phyloP scores from a whole-genome alignment of 2,329 filamentous ascomycete species.

The Fusarium burgessii region DNA sequence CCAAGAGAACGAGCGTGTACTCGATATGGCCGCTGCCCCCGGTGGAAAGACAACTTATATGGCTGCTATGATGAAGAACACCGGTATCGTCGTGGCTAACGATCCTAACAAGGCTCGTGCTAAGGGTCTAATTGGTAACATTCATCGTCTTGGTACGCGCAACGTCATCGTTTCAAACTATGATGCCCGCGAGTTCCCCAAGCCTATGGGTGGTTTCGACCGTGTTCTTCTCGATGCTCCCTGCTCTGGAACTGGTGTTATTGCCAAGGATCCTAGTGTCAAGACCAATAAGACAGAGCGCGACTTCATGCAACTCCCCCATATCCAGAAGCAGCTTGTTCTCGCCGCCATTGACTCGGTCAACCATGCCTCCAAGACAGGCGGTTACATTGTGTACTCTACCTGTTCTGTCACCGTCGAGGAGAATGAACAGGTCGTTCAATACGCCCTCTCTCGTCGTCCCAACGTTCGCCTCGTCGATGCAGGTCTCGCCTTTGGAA shows the following conservation, averaged over 20 bases:
- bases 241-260: constrained; percentile 96
- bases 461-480: constrained; percentile 95
- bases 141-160: constrained; percentile 91
- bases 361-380: constrained; percentile 90
- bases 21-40: constrained; percentile 95
- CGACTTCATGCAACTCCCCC: constrained; percentile 93
- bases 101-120: constrained; percentile 93
- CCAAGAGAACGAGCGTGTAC: constrained; percentile 89
- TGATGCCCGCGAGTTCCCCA: constrained; percentile 93
- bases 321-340: constrained; percentile 94
- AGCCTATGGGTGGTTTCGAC: constrained; percentile 95
- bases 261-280: constrained; percentile 94
- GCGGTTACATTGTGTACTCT: constrained; percentile 95
- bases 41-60: constrained; percentile 97
- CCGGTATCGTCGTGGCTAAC: constrained; percentile 94
- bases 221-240: constrained; percentile 93
- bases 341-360: constrained; percentile 95
- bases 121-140: constrained; percentile 98
- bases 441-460: constrained; percentile 90
- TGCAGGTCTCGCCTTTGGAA: constrained; percentile 89
- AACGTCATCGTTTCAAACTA: constrained; percentile 97
- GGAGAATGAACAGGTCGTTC: constrained; percentile 89
- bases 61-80: constrained; percentile 97
- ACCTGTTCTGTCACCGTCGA: constrained; percentile 96
- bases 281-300: constrained; percentile 98